Percentiles rank a stretch among this genome's conserved stretches.
Conservation (phyloP, 2,329 filamentous ascomycete genomes). For the Rhynchosporium agropyri region DNA sequence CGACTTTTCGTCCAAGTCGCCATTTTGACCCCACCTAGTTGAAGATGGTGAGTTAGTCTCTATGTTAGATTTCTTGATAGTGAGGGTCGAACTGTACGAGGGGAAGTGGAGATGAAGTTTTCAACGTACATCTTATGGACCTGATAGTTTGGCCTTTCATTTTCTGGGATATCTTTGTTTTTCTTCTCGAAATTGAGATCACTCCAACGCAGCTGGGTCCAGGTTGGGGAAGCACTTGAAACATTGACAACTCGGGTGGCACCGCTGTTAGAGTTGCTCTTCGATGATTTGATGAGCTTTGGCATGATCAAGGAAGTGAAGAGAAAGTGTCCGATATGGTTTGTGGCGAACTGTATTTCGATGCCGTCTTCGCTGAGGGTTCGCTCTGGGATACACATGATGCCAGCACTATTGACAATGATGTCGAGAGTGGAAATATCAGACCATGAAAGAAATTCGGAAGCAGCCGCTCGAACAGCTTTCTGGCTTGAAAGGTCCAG, state of each 20-base stretch:
- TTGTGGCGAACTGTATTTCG: slow-evolving; percentile 32
- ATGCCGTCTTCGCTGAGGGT: slow-evolving; percentile 44
- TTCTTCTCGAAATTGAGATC: slow-evolving; percentile 44
- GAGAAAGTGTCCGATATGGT: slow-evolving; percentile 25
- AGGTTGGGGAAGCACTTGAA: slow-evolving; percentile 34
- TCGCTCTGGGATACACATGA: slow-evolving; percentile 45
- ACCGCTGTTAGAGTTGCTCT: slow-evolving; percentile 14
- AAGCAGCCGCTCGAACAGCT: slow-evolving; percentile 46
- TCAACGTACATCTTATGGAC: slow-evolving; percentile 18
- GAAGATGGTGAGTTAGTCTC: background rate
- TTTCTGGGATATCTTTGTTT: slow-evolving; percentile 42
- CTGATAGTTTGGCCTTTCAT: slow-evolving; percentile 41
- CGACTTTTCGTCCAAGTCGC: slow-evolving; percentile 33
- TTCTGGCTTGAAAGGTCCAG: slow-evolving; percentile 47
- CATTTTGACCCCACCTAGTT: slow-evolving; percentile 34
- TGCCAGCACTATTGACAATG: slow-evolving; percentile 48
- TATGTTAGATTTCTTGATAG: background rate
- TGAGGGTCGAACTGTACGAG: too few species aligned
- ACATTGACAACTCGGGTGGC: slow-evolving; percentile 28
- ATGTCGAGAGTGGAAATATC: slow-evolving; percentile 46
- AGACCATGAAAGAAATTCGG: slow-evolving; percentile 44
- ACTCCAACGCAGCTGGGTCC: slow-evolving; percentile 42
- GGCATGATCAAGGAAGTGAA: slow-evolving; percentile 30
- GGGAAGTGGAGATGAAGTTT: background rate
- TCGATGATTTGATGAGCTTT: slow-evolving; percentile 21